Evolutionary conservation across 441 rosid genomes (phyloP), one percentile per base, ranked within the genome.

Genomic region (Raphanus hybrid): DNA sequence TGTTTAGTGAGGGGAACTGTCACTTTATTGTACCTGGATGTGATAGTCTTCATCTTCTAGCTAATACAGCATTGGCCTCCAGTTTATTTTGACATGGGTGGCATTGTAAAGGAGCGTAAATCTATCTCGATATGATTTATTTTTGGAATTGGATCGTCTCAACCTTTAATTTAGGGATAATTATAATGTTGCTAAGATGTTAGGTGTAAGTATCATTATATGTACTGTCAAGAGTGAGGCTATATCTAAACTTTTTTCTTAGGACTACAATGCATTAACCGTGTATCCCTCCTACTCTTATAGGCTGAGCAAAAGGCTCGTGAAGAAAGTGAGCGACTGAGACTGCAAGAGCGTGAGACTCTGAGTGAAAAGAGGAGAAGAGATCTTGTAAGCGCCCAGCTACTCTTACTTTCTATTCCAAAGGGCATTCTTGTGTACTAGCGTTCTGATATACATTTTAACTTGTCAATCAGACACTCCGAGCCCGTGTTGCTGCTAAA

Each of bases 401-500:
- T 29, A 29, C 16, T 29, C 45, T 61, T 63, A 32, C 32, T 3
- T 73, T 1, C 15, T 29, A 27, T 73, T 61, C 26, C 15, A 9
- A 59, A 37, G 41, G 18, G 39, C 2, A 18, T 6, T 70, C 68
- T 18, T 69, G 4, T 27, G 71, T 69, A 54, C 5, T 64, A 57
- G 20, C 48, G 6, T 63, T 79, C 78, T 79, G 67, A 79, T 64
- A 55, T 69, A 18, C 41, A 59, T 7, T 9, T 69, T 69, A 18
- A 69, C 4, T 50, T 23, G 61, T 77, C n/a, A 23, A 50, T 73
- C 84, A 94, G 97, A 89, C 84, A 75, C 97, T 94, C n/a, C 86
- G 92, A 76, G 97, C 98, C 34, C 92, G 98, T 67, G 85, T 94
- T 78, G 89, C 96, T 81, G 96, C 93, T 67, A 94, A 94, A 83